Evolutionary conservation across 2,329 filamentous ascomycete species (phyloP), one percentile per base, ranked within the genome.

Genomic region (Trichoderma koningii): DNA sequence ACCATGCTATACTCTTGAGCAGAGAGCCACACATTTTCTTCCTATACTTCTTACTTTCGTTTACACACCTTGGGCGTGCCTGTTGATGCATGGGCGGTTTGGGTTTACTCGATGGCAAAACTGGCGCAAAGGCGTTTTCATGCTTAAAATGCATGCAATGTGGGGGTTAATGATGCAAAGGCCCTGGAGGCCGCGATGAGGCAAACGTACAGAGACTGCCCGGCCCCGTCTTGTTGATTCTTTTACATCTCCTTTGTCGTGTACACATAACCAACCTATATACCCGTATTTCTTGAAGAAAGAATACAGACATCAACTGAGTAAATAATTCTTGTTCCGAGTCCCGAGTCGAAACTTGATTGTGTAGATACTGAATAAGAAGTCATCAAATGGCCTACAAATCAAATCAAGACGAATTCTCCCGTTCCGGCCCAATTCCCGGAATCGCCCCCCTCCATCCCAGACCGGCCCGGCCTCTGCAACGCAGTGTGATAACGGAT

Each of bases 381-480:
- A 52, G 48, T 30, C 23, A 56, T 21, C 44, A 50, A 23, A 62
- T 21, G 26, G 30, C 38, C n/a, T 21, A 23, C 47, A 44, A 53
- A 12, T 1, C 34, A 12, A 38, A 3, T 53, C 17, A 7, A 52
- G 26, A 14, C 34, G 23, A 23, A 42, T 4, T 26, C 45, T 55
- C 12, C 55, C 47, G 53, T 64, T 51, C 62, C 62, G 62, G 62
- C 34, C 26, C 47, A 51, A 38, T 23, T 52, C 38, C 57, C 26
- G 52, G 59, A 23, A 42, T 45, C 17, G 48, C 59, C 21, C 7
- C 50, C 10, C 7, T 10, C 21, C 50, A 2, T 5, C 12, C 15
- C 45, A 30, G 17, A 63, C 60, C 60, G 60, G 60, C 60, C 60
- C 60, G 60, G 60, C 50, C 50, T 47, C 7, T 17, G 45, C 42